These are phyloP conservation scores for Amesomyces nigricolor DNA, from an alignment of 2,329 filamentous ascomycete genomes.

Conservation along the genomic window DNA sequence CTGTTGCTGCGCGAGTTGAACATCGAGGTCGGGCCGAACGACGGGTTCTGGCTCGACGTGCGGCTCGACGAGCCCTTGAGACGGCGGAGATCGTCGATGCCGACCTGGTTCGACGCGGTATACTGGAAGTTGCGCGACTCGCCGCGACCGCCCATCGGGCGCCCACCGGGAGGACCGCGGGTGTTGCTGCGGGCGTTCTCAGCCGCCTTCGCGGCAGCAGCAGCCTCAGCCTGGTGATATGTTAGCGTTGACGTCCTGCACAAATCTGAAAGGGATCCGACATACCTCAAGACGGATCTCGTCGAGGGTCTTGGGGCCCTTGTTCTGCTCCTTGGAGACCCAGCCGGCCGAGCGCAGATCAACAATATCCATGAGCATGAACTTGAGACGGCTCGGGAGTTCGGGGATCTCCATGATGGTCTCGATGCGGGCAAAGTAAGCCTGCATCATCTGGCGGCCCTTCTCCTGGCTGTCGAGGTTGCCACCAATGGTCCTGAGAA, in stretches of 20 bases:
- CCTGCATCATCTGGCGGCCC: slow-evolving; percentile 80
- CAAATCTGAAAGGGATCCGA: slow-evolving; percentile 14
- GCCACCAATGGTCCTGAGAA: slow-evolving; percentile 83
- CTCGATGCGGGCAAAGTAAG: slow-evolving; percentile 87
- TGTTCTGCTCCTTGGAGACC: slow-evolving; percentile 82
- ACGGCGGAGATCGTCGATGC: slow-evolving; percentile 84
- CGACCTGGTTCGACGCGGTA: slow-evolving; percentile 77
- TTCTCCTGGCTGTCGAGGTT: slow-evolving; percentile 81
- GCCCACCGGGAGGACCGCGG: slow-evolving; percentile 63
- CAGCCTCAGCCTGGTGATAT: slow-evolving; percentile 57
- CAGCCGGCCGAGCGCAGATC: slow-evolving; percentile 75
- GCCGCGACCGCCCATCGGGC: slow-evolving; percentile 63
- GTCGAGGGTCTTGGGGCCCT: slow-evolving; percentile 93
- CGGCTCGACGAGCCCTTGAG: slow-evolving; percentile 61
- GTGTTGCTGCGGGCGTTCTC: slow-evolving; percentile 58
- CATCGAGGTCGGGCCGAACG: slow-evolving; percentile 79
- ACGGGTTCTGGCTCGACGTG: slow-evolving; percentile 56
- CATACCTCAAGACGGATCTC: slow-evolving; percentile 78
- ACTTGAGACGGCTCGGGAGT: slow-evolving; percentile 80
- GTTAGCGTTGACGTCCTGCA: slow-evolving; percentile 13
- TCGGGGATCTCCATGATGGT: slow-evolving; percentile 73
- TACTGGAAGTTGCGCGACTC: slow-evolving; percentile 83
- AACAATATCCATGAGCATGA: slow-evolving; percentile 94
- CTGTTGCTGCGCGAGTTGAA: slow-evolving; percentile 88
- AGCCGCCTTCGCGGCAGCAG: slow-evolving; percentile 72